phyloP scores from a whole-genome alignment of 2,329 filamentous ascomycete species.

The Aspergillus cejpii region DNA sequence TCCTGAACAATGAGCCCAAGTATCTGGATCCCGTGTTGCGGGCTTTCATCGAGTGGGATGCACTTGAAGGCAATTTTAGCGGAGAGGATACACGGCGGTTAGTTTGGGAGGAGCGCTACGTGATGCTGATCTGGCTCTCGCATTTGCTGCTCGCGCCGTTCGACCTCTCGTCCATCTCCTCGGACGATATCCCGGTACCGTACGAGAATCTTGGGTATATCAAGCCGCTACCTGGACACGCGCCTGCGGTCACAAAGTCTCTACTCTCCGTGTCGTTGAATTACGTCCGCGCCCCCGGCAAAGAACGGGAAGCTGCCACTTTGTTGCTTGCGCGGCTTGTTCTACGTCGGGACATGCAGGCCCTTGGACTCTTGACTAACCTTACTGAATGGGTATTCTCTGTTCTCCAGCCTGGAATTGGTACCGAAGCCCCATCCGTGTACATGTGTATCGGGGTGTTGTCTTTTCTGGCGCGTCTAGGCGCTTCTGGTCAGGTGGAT shows the following conservation, averaged over 20 bases:
- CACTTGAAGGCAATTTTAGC: constrained; percentile 14
- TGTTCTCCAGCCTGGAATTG: constrained; percentile 47
- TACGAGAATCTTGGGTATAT: constrained; percentile 27
- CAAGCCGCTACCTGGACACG: constrained; percentile 47
- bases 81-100: constrained; percentile 37
- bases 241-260: constrained; percentile 65
- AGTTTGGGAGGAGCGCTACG: constrained; percentile 82
- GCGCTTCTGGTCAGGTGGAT: constrained; percentile 64
- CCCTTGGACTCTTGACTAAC: constrained; percentile 60
- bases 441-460: constrained; percentile 75
- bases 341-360: constrained; percentile 83
- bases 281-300: constrained; percentile 69
- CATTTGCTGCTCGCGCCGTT: constrained; percentile 82
- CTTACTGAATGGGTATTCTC: constrained; percentile 65
- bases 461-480: constrained; percentile 69
- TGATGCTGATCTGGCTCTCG: constrained; percentile 80
- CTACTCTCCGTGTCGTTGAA: constrained; percentile 64
- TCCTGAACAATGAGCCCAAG: constrained; percentile 82
- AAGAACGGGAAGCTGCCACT: constrained; percentile 84
- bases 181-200: constrained; percentile 33
- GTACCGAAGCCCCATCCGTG: constrained; percentile 45
- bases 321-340: constrained; percentile 71
- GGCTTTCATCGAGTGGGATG: constrained; percentile 59
- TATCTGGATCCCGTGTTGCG: constrained; percentile 74
- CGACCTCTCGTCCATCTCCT: constrained; percentile 78